These are phyloP conservation scores for Endoconidiophora polonica DNA, from an alignment of 2,329 filamentous ascomycete species.

Conservation along the genomic window DNA sequence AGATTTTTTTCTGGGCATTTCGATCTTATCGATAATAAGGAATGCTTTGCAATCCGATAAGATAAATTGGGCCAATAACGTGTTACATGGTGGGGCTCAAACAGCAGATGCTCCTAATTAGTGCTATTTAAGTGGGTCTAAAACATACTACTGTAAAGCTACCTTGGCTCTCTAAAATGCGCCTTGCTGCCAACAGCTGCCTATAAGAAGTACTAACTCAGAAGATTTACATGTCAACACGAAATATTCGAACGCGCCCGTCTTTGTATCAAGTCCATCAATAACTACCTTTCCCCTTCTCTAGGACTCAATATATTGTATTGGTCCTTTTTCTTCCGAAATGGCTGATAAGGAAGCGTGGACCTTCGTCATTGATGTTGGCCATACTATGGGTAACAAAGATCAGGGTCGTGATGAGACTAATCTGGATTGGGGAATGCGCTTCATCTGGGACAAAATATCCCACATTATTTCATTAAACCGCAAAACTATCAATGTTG, in stretches of 20 bases:
- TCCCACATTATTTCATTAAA: constrained; percentile 52
- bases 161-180: constrained; percentile 5
- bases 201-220: no score
- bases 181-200: constrained; percentile 7
- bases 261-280: background rate
- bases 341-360: constrained; percentile 93
- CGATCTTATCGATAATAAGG: constrained; percentile 11
- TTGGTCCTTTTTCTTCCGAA: constrained; percentile 15
- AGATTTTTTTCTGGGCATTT: constrained; percentile 11
- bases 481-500: constrained; percentile 50
- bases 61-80: constrained; percentile 1
- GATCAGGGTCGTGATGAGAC: constrained; percentile 56
- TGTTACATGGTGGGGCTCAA: background rate
- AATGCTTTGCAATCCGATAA: background rate
- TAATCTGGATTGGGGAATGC: constrained; percentile 78
- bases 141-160: background rate
- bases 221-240: no score
- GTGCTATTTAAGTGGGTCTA: no score
- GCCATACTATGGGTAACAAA: constrained; percentile 62
- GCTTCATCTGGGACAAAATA: constrained; percentile 86
- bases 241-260: no score
- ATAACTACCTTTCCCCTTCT: background rate
- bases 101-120: no score
- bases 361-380: constrained; percentile 81
- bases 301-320: background rate